These are phyloP conservation scores for Pythium biforme DNA, from an alignment of 352 stramenopile species.

Conservation along the genomic window DNA sequence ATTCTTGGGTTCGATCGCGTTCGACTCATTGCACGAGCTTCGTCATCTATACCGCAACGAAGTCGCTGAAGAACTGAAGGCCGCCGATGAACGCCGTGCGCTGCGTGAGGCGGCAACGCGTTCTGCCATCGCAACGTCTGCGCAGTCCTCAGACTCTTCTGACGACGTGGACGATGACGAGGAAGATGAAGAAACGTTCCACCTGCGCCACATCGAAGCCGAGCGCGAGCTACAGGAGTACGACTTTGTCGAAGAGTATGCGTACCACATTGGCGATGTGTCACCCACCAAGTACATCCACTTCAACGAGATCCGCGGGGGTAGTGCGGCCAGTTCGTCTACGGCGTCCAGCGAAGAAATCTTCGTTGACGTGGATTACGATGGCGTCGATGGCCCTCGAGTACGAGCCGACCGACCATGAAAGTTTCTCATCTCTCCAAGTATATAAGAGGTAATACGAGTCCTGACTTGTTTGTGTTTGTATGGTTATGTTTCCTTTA, in stretches of 20 bases:
- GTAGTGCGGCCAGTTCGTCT: constrained; percentile 33
- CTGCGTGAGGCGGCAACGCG: constrained; percentile 1
- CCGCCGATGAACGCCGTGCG: constrained; percentile 34
- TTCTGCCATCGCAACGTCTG: background rate
- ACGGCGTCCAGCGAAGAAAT: constrained; percentile 46
- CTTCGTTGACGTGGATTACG: constrained; percentile 73
- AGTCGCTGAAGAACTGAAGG: constrained; percentile 54
- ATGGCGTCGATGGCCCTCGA: constrained; percentile 34
- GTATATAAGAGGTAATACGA: background rate
- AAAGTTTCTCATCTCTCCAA: background rate
- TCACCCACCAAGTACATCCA: constrained; percentile 56
- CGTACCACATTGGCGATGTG: constrained; percentile 40
- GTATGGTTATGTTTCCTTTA: background rate
- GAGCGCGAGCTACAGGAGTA: constrained; percentile 58
- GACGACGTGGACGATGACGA: constrained; percentile 26
- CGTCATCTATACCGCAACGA: constrained; percentile 59
- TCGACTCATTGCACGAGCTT: constrained; percentile 73
- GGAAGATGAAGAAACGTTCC: constrained; percentile 26
- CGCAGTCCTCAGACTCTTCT: background rate
- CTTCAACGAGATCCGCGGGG: constrained; percentile 31
- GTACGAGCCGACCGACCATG: background rate
- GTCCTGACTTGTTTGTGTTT: background rate
- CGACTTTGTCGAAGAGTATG: constrained; percentile 80
- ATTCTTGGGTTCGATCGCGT: constrained; percentile 72
- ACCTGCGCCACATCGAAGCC: constrained; percentile 30